Evolutionary conservation across 768 basidiomycete species (phyloP).

Genomic region (Russula emetica): DNA sequence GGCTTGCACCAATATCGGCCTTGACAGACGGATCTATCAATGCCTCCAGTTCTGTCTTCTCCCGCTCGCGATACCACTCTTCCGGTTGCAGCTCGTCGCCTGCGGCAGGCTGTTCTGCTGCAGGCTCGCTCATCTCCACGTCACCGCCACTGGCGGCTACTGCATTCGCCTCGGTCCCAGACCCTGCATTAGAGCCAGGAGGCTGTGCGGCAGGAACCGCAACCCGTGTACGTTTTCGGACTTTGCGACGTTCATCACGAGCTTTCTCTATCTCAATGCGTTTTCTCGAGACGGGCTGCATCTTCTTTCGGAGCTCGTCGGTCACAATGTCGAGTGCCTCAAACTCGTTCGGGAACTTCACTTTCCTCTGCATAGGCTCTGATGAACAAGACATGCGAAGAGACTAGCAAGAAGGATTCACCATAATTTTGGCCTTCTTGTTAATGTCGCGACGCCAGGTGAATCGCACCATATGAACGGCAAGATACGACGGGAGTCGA

Average conservation of each 20-base stretch:
- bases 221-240: conserved; percentile 68
- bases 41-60: conserved; percentile 57
- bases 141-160: conserved; percentile 35
- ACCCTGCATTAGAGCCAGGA: background rate
- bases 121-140: conserved; percentile 47
- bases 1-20: conserved; percentile 67
- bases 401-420: conserved; percentile 30
- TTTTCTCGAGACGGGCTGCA: conserved; percentile 65
- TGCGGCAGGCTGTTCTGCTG: conserved; percentile 29
- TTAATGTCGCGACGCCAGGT: conserved; percentile 87
- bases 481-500: conserved; percentile 78
- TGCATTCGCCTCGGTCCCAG: conserved; percentile 17
- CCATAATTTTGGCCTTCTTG: conserved; percentile 98
- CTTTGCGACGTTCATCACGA: conserved; percentile 74
- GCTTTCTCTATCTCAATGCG: conserved; percentile 82
- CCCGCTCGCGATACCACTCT: conserved; percentile 54
- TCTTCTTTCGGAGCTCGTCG: conserved; percentile 67
- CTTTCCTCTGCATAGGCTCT: conserved; percentile 56
- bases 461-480: conserved; percentile 95
- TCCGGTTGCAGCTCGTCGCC: conserved; percentile 61
- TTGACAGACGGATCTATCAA: conserved; percentile 62
- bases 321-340: conserved; percentile 81
- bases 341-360: conserved; percentile 88
- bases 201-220: conserved; percentile 33
- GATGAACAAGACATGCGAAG: background rate